phyloP scores from a whole-genome alignment of 2,329 filamentous ascomycete genomes.

The Trichoderma koningiopsis region DNA sequence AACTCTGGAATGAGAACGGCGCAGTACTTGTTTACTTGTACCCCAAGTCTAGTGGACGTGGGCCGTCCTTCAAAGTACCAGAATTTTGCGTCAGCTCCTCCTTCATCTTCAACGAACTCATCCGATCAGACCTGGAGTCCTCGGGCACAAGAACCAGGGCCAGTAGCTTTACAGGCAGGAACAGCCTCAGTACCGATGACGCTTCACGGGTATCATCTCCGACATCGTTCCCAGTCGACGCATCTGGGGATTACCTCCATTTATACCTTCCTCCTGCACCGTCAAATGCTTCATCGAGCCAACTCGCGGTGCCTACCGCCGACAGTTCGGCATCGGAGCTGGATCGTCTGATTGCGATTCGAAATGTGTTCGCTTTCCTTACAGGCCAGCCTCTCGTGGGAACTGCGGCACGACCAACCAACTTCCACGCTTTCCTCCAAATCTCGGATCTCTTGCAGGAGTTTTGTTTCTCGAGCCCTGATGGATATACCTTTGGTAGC shows the following conservation, averaged over 20 bases:
- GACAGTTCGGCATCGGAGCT: constrained; percentile 45
- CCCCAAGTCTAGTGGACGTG: constrained; percentile 51
- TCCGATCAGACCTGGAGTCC: constrained; percentile 48
- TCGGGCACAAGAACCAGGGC: constrained; percentile 40
- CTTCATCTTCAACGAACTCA: constrained; percentile 55
- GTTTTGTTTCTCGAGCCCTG: constrained; percentile 59
- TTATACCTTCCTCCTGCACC: constrained; percentile 57
- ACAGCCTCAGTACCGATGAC: constrained; percentile 53
- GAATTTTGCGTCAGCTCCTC: constrained; percentile 58
- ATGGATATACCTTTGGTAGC: constrained; percentile 61
- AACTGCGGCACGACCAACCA: constrained; percentile 53
- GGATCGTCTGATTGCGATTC: constrained; percentile 59
- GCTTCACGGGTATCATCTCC: constrained; percentile 46
- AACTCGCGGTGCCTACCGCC: constrained; percentile 39
- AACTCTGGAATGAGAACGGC: constrained; percentile 65
- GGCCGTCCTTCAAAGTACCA: constrained; percentile 63
- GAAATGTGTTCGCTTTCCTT: constrained; percentile 68
- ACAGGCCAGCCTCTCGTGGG: constrained; percentile 64
- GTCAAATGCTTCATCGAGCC: constrained; percentile 37
- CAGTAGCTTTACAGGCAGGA: constrained; percentile 51
- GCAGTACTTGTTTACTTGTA: constrained; percentile 61
- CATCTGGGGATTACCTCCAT: constrained; percentile 45
- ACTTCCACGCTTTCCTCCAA: constrained; percentile 58
- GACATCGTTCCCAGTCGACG: constrained; percentile 42
- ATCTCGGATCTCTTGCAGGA: constrained; percentile 57